These are phyloP conservation scores for Mycosphaerella sp. DNA, from an alignment of 2,329 filamentous ascomycete species.

Conservation along the genomic window DNA sequence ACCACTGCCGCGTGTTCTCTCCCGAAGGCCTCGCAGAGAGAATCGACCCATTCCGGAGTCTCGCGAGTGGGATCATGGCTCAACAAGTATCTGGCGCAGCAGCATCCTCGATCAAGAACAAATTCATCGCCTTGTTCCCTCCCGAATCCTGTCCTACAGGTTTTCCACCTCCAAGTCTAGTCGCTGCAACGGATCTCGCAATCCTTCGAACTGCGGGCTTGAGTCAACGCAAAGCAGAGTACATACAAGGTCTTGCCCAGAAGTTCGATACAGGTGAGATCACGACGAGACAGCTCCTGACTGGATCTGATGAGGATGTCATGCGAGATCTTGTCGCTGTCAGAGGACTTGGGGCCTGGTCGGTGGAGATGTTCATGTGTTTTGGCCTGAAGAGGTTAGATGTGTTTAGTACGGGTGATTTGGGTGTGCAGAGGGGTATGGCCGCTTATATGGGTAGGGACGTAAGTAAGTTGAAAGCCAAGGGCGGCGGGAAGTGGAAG, in stretches of 20 bases:
- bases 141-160: slow-evolving; percentile 27
- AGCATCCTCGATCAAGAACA: slow-evolving; percentile 79
- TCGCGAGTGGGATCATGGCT: slow-evolving; percentile 84
- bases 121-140: slow-evolving; percentile 70
- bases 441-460: slow-evolving; percentile 79
- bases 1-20: slow-evolving; percentile 74
- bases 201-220: slow-evolving; percentile 77
- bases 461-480: slow-evolving; percentile 73
- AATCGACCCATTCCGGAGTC: slow-evolving; percentile 79
- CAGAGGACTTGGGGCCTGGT: slow-evolving; percentile 81
- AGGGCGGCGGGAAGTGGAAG: slow-evolving; percentile 86
- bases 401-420: slow-evolving; percentile 84
- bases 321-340: slow-evolving; percentile 77
- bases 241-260: slow-evolving; percentile 76
- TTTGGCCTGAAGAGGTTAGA: slow-evolving; percentile 94
- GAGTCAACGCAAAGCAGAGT: slow-evolving; percentile 92
- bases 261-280: slow-evolving; percentile 74
- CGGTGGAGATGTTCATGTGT: slow-evolving; percentile 95
- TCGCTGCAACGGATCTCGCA: slow-evolving; percentile 58
- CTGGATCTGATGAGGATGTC: slow-evolving; percentile 78
- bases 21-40: slow-evolving; percentile 74
- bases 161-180: slow-evolving; percentile 73
- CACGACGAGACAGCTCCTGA: slow-evolving; percentile 66
- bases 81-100: slow-evolving; percentile 95
- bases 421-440: slow-evolving; percentile 93